Evolutionary conservation across 176 grass and related monocot species (phyloP).

Genomic region (Phragmites australis): DNA sequence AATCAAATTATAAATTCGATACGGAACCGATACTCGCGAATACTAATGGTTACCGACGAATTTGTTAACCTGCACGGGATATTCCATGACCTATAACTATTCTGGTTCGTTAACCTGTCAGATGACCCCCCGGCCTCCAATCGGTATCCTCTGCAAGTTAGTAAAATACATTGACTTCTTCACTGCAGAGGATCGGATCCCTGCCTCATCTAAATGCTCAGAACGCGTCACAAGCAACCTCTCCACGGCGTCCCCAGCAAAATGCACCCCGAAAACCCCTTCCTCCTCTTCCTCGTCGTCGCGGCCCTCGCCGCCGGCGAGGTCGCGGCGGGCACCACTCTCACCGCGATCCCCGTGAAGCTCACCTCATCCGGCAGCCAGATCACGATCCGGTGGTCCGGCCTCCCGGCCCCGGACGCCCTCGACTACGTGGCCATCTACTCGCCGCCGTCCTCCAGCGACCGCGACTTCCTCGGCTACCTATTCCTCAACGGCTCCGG

Average conservation of each 20-base stretch:
- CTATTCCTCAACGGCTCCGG: constrained; percentile 84
- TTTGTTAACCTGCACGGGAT: too few relatives aligned
- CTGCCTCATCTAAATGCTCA: not conserved
- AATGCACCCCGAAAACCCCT: constrained; percentile 37
- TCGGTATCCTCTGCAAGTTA: too few relatives aligned
- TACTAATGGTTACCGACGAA: too few relatives aligned
- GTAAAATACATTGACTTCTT: too few relatives aligned
- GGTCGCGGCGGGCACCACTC: constrained; percentile 36
- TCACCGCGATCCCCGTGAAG: constrained; percentile 55
- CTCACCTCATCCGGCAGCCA: constrained; percentile 40
- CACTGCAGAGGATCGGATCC: too few relatives aligned
- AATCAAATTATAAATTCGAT: too few relatives aligned
- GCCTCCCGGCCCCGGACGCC: constrained; percentile 60
- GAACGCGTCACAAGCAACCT: not conserved
- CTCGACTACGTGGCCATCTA: constrained; percentile 88
- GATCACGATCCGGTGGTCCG: constrained; percentile 68
- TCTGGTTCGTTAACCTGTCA: too few relatives aligned
- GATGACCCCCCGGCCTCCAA: too few relatives aligned
- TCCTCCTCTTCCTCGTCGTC: constrained; percentile 46
- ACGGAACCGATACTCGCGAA: too few relatives aligned
- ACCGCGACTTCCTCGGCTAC: constrained; percentile 84
- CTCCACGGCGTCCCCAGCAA: constrained; percentile 23
- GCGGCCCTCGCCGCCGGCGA: constrained; percentile 41
- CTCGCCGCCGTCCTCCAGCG: constrained; percentile 69
- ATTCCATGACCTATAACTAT: too few relatives aligned